Conservation (phyloP, 306 rosid species). For the Ochetophila trinervis region DNA sequence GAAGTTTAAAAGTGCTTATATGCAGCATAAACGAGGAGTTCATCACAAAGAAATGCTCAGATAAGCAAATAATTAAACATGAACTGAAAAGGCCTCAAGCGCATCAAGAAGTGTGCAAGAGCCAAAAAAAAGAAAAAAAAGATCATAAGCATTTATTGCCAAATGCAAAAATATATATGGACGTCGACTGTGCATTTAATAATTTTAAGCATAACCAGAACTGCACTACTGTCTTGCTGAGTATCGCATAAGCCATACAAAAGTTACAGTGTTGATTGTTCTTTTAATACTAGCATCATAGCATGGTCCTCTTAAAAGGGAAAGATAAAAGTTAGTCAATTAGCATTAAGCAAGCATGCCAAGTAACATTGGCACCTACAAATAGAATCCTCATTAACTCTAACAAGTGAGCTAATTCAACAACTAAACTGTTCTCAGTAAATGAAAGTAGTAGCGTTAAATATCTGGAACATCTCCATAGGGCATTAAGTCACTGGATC, state of each 20-base stretch:
- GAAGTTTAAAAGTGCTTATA: not conserved
- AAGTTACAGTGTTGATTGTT: not conserved
- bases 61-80: not conserved
- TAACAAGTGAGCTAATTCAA: not conserved
- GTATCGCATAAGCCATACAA: not conserved
- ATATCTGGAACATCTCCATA: too few species aligned
- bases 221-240: not conserved
- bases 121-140: not conserved
- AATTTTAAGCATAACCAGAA: not conserved
- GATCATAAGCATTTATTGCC: not conserved
- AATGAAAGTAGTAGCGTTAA: too few species aligned
- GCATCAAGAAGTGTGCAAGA: not conserved
- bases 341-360: not conserved
- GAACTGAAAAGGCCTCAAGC: not conserved
- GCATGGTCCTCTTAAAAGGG: not conserved
- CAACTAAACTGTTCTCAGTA: too few species aligned
- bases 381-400: not conserved
- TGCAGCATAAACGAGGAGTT: not conserved
- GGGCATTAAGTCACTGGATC: too few species aligned
- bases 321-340: not conserved
- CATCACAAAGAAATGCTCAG: not conserved
- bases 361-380: not conserved
- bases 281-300: too few species aligned
- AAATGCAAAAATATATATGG: not conserved
- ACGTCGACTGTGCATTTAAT: too few species aligned